Base-by-base conservation (phyloP, 2,329 filamentous ascomycete species). In the Laburnicola sp. region DNA sequence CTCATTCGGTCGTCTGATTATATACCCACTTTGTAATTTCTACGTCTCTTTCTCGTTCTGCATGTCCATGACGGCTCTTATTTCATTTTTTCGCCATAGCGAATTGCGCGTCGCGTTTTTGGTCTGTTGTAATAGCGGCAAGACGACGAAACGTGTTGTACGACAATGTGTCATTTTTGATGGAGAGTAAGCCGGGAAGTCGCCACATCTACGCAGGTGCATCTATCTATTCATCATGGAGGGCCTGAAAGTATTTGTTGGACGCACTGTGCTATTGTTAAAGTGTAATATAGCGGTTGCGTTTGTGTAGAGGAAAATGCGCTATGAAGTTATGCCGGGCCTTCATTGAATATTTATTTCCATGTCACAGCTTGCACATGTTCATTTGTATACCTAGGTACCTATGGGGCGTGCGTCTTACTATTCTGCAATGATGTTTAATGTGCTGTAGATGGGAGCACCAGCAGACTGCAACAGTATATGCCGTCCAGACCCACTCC, bases 1-100 rank as follows among this genome's bases (percentile, higher is more conserved):
- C 65, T 37, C 59, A 64, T 53, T 69, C 65, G 34, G 58, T 67
- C 53, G 56, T 58, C 58, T 69, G 59, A 69, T 51, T 51, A 21
- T 58, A 59, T 56, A 60, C 45, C 42, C 39, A n/a, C 56, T 55
- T 59, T 57, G 53, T 65, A 65, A 65, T 68, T 58, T 42, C 6
- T 45, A 48, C 43, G 27, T 51, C 54, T 35, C 42, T 48, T 36
- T 51, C 50, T 43, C 47, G 50, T 41, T 48, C 32, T 31, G 44
- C 51, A 51, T 50, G 28, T 50, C 27, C 32, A 59, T 50, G 50
- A 60, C 41, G 25, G 44, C 41, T 28, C n/a, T 47, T 43, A 22
- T 37, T 38, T 49, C 26, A 30, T 58, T 25, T 49, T 38, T 44
- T 51, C n/a, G 21, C 32, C 47, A 49, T 32, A 32, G 26, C 40